Conservation (phyloP, 2,329 filamentous ascomycete genomes). For the Diaporthe amygdali region DNA sequence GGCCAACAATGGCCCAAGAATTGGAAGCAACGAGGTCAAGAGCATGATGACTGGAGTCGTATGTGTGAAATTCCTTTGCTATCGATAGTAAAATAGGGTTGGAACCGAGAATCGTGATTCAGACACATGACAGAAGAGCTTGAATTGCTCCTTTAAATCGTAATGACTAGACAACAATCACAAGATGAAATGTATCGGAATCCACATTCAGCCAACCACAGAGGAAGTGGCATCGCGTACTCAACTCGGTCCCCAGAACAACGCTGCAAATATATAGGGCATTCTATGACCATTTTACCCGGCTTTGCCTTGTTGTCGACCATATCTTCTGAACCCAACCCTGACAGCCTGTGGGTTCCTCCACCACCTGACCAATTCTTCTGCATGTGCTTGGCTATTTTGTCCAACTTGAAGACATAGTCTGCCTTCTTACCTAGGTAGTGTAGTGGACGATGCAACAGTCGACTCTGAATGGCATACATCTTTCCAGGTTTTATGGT, state of each 20-base stretch:
- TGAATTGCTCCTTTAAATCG: neutral
- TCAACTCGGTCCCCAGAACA: neutral
- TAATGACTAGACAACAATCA: too few relatives aligned
- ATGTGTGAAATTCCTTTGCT: neutral
- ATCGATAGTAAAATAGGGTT: neutral
- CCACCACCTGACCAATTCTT: neutral
- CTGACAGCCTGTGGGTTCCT: rapidly evolving
- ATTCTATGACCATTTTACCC: neutral
- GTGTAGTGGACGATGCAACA: neutral
- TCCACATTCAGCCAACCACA: too few relatives aligned
- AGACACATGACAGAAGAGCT: neutral
- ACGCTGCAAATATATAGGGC: neutral
- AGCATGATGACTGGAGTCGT: neutral
- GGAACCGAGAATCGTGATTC: neutral
- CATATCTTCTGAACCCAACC: neutral
- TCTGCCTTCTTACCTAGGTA: neutral
- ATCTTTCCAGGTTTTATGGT: neutral
- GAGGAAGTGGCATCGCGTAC: too few relatives aligned
- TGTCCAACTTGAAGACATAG: too few relatives aligned
- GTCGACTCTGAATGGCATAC: neutral
- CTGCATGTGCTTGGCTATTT: rapidly evolving
- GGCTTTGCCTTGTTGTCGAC: neutral
- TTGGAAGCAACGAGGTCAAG: neutral
- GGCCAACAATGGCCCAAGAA: neutral
- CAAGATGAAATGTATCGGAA: too few relatives aligned